Evolutionary conservation across 2,329 filamentous ascomycete genomes (phyloP), one percentile per base, ranked within the genome.

Genomic region (Capronia epimyces): DNA sequence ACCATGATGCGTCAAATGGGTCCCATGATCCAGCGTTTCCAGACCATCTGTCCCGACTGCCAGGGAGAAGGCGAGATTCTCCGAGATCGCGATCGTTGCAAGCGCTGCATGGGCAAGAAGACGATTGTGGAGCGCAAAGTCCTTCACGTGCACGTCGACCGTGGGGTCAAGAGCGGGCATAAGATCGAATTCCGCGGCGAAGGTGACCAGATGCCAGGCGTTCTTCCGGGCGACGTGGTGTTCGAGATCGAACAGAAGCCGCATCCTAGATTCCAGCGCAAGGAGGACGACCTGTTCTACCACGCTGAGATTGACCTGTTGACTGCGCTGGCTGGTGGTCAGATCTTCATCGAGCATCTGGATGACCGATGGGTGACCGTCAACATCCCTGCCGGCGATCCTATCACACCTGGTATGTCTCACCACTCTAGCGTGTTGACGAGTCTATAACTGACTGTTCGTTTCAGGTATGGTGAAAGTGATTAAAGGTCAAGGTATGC

Each of bases 1-100:
- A 96, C 88, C 34, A 97, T 98, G 91, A 96, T 98, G 93, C 87
- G 94, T 68, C 93, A 98, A 75, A 97, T 98, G 90, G 93, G 93
- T 45, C 93, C 93, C 53, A 98, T 98, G 93, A 97, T 98, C 63
- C 94, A 98, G 76, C 88, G 93, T 52, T 98, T 98, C 83, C 93
- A 98, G 79, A 97, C 91, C 24, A 90, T 96, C 64, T 98, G 93
- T 80, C 87, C 90, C 22, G 94, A 98, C 74, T 98, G 93, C 70
- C 91, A 93, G 63, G 94, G 94, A 58, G 93, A 98, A 72, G 91
- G 93, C 55, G 93, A 98, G 76, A 89, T 86, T 60, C 91, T 98
- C 70, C 89, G 88, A 67, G 91, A 97, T 62, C 94, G 94, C 78
- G 93, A 98, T 70, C 86, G 89, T 65, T 98, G 93, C 86, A 97